Evolutionary conservation across 2,329 filamentous ascomycete genomes (phyloP), one percentile per base, ranked within the genome.

Genomic region (Pseudogymnoascus sp.): DNA sequence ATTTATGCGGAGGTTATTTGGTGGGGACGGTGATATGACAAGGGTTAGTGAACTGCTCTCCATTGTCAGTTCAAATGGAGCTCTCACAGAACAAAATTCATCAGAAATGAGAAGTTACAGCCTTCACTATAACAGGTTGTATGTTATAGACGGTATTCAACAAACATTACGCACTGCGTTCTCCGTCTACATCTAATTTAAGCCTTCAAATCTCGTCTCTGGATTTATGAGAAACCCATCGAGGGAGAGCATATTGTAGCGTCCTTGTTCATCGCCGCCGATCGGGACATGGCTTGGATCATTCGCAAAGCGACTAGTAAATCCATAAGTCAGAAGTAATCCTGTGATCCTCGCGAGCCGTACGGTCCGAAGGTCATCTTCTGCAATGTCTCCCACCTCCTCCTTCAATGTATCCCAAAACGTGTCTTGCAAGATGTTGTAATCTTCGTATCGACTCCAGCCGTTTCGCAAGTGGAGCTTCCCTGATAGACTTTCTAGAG

Each of bases 291-390:
- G 70, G 66, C 70, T 59, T 1, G 72, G 70, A 66, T 68, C 67
- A 67, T 77, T 78, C 19, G 70, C 71, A 62, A 78, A 72, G 8
- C 76, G 73, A 64, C 71, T 72, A 2, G 75, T 78, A 63, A 78
- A 78, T 6, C 75, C 76, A 40, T 61, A 31, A 2, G 71, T 75
- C 4, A 72, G 65, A 16, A 79, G 62, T 41, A 75, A 46, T 0
- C 77, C 76, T 4, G 72, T 38, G 28, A 72, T 67, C 37, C 74
- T 73, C 62, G 75, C 74, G 6, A 67, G 22, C 62, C 73, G 72
- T 50, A 77, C 75, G 5, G 62, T 64, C 40, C 61, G 40, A 28
- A 73, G 59, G 0, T 61, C 67, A 6, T 75, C 68, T 6, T 68
- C 63, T n/a, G 59, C 43, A 60, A 77, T 33, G 1, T 66, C 68